Conservation (phyloP, 352 stramenopile genomes). For the Globisporangium paddicum region DNA sequence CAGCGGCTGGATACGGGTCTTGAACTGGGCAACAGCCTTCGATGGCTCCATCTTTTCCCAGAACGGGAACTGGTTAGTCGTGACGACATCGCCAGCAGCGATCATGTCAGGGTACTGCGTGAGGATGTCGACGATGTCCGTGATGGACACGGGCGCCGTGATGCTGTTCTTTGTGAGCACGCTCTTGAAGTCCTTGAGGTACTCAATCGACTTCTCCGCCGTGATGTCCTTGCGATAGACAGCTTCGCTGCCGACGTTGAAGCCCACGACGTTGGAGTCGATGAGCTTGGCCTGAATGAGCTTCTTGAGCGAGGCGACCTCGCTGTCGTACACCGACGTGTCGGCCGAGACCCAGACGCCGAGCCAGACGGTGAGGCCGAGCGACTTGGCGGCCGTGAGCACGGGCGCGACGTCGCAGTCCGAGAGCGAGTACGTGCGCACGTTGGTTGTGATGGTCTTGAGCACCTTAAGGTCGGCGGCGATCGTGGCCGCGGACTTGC, state of each 20-base stretch:
- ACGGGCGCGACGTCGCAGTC: conserved; percentile 75
- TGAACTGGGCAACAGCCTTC: conserved; percentile 65
- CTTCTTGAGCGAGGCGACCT: conserved; percentile 58
- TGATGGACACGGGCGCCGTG: conserved; percentile 62
- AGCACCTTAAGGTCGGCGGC: conserved; percentile 66
- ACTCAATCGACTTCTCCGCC: conserved; percentile 57
- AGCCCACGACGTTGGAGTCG: conserved; percentile 75
- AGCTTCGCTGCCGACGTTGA: conserved; percentile 81
- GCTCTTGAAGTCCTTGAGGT: conserved; percentile 72
- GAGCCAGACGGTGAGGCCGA: conserved; percentile 72
- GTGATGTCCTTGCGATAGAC: conserved; percentile 79
- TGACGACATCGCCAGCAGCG: conserved; percentile 70
- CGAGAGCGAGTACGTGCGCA: conserved; percentile 77
- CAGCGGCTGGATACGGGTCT: conserved; percentile 65
- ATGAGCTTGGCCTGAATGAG: conserved; percentile 56
- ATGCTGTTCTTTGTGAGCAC: conserved; percentile 57
- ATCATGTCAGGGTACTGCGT: conserved; percentile 74
- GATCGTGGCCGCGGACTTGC: conserved; percentile 64
- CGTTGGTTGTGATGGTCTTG: conserved; percentile 56
- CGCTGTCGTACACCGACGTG: conserved; percentile 52
- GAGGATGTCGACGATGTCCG: conserved; percentile 80
- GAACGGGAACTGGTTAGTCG: conserved; percentile 84
- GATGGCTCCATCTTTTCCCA: conserved; percentile 64
- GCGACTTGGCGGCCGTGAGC: conserved; percentile 59
- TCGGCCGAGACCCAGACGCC: conserved; percentile 79